phyloP scores from a whole-genome alignment of 768 basidiomycete species.

The Hygrophorus russula region DNA sequence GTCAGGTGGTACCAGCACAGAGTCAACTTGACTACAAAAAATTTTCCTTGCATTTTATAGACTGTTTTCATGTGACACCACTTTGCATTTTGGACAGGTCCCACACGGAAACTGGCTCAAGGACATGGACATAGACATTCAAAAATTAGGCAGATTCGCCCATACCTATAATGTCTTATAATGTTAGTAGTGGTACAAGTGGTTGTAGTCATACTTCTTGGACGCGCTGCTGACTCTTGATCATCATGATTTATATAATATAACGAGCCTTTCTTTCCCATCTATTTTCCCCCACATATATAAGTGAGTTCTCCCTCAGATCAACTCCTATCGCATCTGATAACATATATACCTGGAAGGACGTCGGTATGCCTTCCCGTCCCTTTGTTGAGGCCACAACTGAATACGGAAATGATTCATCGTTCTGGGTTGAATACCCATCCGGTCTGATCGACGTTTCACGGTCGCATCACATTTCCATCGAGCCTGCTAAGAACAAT shows the following conservation, averaged over 20 bases:
- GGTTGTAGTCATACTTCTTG: too few species aligned
- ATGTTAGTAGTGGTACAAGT: too few species aligned
- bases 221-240: too few species aligned
- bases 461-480: conserved; percentile 28
- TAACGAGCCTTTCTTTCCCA: neutral
- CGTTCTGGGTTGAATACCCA: conserved; percentile 64
- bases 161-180: too few species aligned
- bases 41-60: too few species aligned
- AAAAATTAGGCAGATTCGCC: too few species aligned
- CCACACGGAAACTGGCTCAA: neutral
- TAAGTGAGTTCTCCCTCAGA: neutral
- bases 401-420: conserved; percentile 43
- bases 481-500: conserved; percentile 12
- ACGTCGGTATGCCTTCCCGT: conserved; percentile 31
- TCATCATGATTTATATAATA: neutral
- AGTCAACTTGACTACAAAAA: too few species aligned
- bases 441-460: conserved; percentile 52
- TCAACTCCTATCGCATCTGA: neutral
- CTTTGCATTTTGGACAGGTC: too few species aligned
- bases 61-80: too few species aligned
- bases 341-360: neutral
- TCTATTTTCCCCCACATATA: neutral
- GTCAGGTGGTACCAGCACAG: too few species aligned
- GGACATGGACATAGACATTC: neutral
- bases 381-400: conserved; percentile 32